These are phyloP conservation scores for Podochytrium sp. DNA, from an alignment of 192 early-diverging fungal genomes.

Conservation along the genomic window DNA sequence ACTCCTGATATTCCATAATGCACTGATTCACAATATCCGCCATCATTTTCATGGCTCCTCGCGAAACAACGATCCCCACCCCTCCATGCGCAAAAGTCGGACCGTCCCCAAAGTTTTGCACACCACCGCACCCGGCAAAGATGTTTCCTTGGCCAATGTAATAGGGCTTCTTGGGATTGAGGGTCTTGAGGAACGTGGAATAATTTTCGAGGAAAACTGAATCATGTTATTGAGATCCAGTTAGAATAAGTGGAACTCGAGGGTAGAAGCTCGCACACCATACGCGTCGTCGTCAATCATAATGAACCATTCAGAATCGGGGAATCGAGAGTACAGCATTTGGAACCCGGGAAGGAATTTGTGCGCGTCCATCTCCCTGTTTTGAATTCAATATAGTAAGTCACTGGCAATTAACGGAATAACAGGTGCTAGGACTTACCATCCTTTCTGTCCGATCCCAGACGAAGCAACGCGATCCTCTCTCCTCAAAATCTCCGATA, in stretches of 20 bases:
- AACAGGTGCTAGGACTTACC: not conserved
- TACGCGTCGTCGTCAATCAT: constrained; percentile 51
- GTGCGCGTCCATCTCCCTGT: constrained; percentile 4
- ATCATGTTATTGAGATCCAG: too few relatives aligned
- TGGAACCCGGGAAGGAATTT: constrained; percentile 49
- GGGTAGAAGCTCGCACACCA: too few relatives aligned
- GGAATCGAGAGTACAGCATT: constrained; percentile 29
- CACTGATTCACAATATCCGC: constrained; percentile 28
- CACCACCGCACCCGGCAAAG: constrained; percentile 41
- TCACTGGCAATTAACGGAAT: not conserved
- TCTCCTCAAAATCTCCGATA: not conserved
- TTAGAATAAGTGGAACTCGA: too few relatives aligned
- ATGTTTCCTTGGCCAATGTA: constrained; percentile 51
- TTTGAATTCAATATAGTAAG: too few relatives aligned
- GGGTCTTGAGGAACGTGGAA: constrained; percentile 47
- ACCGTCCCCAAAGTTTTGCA: constrained; percentile 33
- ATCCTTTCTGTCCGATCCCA: not conserved
- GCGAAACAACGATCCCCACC: constrained; percentile 37
- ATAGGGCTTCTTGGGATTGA: constrained; percentile 36
- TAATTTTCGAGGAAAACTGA: not conserved
- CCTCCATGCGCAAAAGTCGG: constrained; percentile 47
- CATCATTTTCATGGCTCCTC: constrained; percentile 26
- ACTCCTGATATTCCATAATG: constrained; percentile 29
- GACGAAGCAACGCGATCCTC: not conserved
- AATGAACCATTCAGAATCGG: constrained; percentile 46